A percentile compares a stretch with the other conserved stretches of the same genome.
These are phyloP conservation scores for Cicer pinnatifidum DNA, from an alignment of 306 rosid genomes.

Conservation along the genomic window DNA sequence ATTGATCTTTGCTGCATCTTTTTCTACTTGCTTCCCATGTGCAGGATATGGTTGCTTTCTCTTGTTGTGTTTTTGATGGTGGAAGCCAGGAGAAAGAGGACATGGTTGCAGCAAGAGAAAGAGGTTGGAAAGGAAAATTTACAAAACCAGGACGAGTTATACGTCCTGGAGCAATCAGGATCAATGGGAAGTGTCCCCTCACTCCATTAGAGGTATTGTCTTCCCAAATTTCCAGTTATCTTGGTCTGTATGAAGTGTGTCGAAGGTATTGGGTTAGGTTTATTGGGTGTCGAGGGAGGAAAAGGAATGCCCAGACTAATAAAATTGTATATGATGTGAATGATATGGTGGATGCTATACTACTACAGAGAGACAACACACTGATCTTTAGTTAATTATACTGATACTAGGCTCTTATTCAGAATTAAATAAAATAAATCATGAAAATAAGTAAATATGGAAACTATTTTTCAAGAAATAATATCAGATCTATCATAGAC, in stretches of 20 bases:
- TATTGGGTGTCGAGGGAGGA: background rate
- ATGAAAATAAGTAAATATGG: background rate
- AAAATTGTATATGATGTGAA: constrained; percentile 2
- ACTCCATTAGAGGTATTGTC: constrained; percentile 88
- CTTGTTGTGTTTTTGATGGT: constrained; percentile 94
- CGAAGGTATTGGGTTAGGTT: background rate
- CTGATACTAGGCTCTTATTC: constrained; percentile 4
- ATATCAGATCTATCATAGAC: too few relatives aligned
- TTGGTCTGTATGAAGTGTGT: constrained; percentile 4
- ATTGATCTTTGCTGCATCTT: constrained; percentile 38
- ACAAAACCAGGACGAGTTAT: constrained; percentile 95
- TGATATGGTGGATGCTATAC: background rate
- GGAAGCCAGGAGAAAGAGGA: constrained; percentile 79
- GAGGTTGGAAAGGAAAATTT: constrained; percentile 98
- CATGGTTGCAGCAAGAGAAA: constrained; percentile 95
- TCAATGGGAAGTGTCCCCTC: constrained; percentile 94
- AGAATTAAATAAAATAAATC: constrained; percentile 5
- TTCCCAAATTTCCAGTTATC: constrained; percentile 18
- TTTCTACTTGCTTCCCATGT: constrained; percentile 35
- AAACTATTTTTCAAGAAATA: constrained; percentile 2
- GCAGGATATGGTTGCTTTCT: constrained; percentile 99
- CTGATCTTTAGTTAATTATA: background rate
- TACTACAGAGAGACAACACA: background rate
- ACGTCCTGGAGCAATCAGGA: constrained; percentile 95
- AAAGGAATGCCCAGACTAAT: background rate